phyloP scores from a whole-genome alignment of 2,329 filamentous ascomycete species.

The Paracoccidioides brasiliensis region DNA sequence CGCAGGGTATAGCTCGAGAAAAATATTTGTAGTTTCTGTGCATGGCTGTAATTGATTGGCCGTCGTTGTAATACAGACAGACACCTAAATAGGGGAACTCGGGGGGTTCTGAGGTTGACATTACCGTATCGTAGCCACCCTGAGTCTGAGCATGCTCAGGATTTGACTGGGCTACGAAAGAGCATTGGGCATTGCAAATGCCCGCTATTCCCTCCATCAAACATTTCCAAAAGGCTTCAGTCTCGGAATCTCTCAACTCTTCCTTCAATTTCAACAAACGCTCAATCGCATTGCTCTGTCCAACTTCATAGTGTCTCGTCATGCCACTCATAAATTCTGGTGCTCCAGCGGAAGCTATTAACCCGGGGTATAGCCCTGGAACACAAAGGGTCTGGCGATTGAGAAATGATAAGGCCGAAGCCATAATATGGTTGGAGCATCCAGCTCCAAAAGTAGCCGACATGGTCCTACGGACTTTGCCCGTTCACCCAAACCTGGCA shows the following conservation, averaged over 20 bases:
- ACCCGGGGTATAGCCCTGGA: background rate
- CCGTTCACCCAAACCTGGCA: background rate
- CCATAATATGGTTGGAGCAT: background rate
- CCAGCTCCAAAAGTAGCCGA: background rate
- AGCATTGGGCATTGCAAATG: constrained; percentile 52
- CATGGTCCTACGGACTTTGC: background rate
- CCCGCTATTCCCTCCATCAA: constrained; percentile 52
- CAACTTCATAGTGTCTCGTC: constrained; percentile 26
- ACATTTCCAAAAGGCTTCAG: constrained; percentile 50
- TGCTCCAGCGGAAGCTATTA: background rate
- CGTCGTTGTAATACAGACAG: constrained; percentile 54
- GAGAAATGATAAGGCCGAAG: background rate
- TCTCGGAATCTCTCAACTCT: constrained; percentile 39
- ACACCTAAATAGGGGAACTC: constrained; percentile 52
- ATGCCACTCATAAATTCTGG: background rate
- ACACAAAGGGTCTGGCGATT: constrained; percentile 1
- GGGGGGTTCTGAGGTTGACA: constrained; percentile 42
- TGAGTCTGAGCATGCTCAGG: constrained; percentile 48
- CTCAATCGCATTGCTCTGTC: constrained; percentile 50
- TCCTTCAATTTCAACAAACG: constrained; percentile 47
- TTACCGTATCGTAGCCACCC: constrained; percentile 46
- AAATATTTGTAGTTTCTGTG: constrained; percentile 51
- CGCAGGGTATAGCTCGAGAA: constrained; percentile 51
- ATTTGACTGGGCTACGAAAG: constrained; percentile 48
- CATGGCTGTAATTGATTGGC: constrained; percentile 38